A percentile compares a stretch with the other conserved stretches of the same genome.
Conservation (phyloP, 2,329 filamentous ascomycete species). For the Sodiomyces alkalinus region DNA sequence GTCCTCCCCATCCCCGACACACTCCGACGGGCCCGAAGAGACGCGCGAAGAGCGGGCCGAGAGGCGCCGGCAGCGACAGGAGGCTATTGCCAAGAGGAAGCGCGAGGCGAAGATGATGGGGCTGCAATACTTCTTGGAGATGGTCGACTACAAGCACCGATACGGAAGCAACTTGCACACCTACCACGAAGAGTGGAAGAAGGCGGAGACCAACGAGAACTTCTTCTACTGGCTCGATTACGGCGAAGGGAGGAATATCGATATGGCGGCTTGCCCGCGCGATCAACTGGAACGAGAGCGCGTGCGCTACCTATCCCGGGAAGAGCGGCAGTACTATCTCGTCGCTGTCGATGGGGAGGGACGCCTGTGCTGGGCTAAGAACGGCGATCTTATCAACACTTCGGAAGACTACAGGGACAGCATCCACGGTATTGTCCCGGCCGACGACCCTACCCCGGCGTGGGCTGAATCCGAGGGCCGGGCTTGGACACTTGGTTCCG, state of each 20-base stretch:
- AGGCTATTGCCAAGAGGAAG: slow-evolving; percentile 40
- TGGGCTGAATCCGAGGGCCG: slow-evolving; percentile 22
- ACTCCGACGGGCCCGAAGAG: slow-evolving; percentile 14
- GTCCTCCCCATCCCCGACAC: slow-evolving; percentile 11
- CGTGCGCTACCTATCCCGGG: slow-evolving; percentile 69
- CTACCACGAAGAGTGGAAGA: slow-evolving; percentile 79
- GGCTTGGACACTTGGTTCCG: slow-evolving; percentile 7
- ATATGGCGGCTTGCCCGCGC: slow-evolving; percentile 57
- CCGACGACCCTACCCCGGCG: slow-evolving; percentile 42
- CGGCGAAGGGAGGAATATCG: slow-evolving; percentile 56
- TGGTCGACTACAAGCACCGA: slow-evolving; percentile 76
- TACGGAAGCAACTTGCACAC: slow-evolving; percentile 70
- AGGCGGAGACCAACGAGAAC: slow-evolving; percentile 61
- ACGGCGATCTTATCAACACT: slow-evolving; percentile 63
- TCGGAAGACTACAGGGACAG: slow-evolving; percentile 64
- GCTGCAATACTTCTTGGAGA: slow-evolving; percentile 69
- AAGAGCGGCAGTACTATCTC: slow-evolving; percentile 70
- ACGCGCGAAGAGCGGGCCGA: slow-evolving; percentile 22
- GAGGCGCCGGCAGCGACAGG: slow-evolving; percentile 22
- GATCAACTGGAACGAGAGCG: slow-evolving; percentile 62
- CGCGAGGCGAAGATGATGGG: slow-evolving; percentile 68
- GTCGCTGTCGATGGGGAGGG: slow-evolving; percentile 63
- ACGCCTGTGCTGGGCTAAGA: slow-evolving; percentile 75
- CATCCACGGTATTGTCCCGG: slow-evolving; percentile 54
- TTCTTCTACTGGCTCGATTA: slow-evolving; percentile 92